Conservation (phyloP, 2,329 filamentous ascomycete species). For the Xylariomycetidae sp. region DNA sequence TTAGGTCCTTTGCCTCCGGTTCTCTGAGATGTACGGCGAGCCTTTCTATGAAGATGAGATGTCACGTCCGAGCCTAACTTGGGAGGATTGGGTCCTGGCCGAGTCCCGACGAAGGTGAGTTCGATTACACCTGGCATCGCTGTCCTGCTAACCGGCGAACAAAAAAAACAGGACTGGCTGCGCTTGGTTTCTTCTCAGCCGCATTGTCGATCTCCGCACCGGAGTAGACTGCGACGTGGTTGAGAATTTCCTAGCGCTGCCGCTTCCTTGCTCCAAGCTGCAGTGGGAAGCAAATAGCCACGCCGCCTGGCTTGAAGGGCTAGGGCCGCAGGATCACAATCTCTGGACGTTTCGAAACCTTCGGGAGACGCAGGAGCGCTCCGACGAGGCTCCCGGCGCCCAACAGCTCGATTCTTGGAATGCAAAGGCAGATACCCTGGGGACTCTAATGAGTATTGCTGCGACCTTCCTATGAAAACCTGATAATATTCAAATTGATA, state of each 20-base stretch:
- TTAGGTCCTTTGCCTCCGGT: too few species aligned
- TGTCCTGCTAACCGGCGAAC: background rate
- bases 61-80: too few species aligned
- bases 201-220: background rate
- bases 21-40: too few species aligned
- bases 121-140: background rate
- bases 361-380: too few species aligned
- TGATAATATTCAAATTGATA: background rate
- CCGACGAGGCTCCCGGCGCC: too few species aligned
- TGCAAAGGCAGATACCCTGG: background rate
- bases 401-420: background rate
- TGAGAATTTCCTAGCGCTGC: background rate
- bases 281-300: background rate
- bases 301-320: background rate
- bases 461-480: background rate
- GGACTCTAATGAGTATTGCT: background rate
- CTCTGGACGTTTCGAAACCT: background rate
- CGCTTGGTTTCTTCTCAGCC: background rate
- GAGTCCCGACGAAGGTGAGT: background rate
- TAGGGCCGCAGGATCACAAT: too few species aligned
- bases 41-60: too few species aligned
- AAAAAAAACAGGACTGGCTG: background rate
- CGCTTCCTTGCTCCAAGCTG: background rate
- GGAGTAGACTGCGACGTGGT: background rate
- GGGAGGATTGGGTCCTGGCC: background rate